These are phyloP conservation scores for Tribonema minus DNA, from an alignment of 108 stramenopile genomes.

Conservation along the genomic window DNA sequence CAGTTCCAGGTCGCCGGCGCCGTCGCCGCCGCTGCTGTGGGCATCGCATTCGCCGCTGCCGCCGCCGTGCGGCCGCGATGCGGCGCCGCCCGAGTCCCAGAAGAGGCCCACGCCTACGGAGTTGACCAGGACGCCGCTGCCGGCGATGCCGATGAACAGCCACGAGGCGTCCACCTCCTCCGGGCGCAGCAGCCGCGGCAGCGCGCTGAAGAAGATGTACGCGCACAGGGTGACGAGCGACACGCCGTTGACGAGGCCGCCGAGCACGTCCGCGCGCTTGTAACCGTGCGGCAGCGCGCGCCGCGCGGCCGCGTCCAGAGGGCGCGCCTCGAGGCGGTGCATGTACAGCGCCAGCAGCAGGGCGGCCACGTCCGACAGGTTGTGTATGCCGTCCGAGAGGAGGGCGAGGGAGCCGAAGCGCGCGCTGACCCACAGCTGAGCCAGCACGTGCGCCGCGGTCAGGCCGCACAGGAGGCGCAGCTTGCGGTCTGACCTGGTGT, in stretches of 20 bases:
- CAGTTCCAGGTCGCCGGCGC: too few relatives aligned
- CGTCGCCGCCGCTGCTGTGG: neutral
- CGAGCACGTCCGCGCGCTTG: constrained; percentile 41
- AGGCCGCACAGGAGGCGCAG: neutral
- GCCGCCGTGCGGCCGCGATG: too few relatives aligned
- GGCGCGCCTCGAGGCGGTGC: constrained; percentile 11
- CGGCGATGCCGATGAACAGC: constrained; percentile 14
- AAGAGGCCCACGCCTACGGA: constrained; percentile 22
- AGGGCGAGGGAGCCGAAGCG: constrained; percentile 21
- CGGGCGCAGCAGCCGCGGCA: constrained; percentile 13
- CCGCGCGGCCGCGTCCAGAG: neutral
- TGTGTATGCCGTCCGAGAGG: constrained; percentile 41
- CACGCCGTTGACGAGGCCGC: constrained; percentile 39
- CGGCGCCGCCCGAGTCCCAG: neutral
- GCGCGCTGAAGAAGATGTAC: constrained; percentile 11
- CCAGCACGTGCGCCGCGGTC: constrained; percentile 11
- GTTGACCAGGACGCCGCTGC: constrained; percentile 20
- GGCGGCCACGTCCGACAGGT: constrained; percentile 37
- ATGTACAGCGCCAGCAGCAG: constrained; percentile 34
- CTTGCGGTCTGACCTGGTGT: neutral
- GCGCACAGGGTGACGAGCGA: constrained; percentile 22
- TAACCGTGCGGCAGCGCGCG: constrained; percentile 22
- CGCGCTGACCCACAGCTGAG: constrained; percentile 11
- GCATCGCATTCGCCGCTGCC: neutral
- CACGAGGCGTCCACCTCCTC: neutral